Conservation (phyloP, 2,329 filamentous ascomycete species). For the Biscogniauxia marginata region DNA sequence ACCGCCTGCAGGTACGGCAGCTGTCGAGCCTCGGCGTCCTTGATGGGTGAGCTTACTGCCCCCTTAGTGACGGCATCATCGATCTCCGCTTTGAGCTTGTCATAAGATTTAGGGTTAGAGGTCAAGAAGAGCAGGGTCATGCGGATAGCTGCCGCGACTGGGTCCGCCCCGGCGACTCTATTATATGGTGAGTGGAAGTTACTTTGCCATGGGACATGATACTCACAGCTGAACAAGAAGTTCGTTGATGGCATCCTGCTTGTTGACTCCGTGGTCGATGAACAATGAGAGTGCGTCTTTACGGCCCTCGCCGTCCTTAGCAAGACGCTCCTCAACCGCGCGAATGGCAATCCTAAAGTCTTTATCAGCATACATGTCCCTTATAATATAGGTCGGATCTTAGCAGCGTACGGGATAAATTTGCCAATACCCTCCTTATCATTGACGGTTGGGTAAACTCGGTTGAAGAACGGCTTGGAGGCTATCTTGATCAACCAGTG, state of each 20-base stretch:
- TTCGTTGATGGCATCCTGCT: slow-evolving; percentile 18
- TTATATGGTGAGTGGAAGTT: background rate
- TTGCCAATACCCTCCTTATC: slow-evolving; percentile 18
- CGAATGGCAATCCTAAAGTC: slow-evolving; percentile 7
- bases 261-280: slow-evolving; percentile 15
- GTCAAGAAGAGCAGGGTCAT: slow-evolving; percentile 46
- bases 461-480: slow-evolving; percentile 13
- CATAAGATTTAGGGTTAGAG: slow-evolving; percentile 36
- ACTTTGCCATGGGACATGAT: background rate
- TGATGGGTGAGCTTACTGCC: slow-evolving; percentile 33
- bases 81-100: slow-evolving; percentile 16
- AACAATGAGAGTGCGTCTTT: slow-evolving; percentile 11
- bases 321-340: slow-evolving; percentile 9
- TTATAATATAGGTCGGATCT: background rate
- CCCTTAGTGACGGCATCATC: slow-evolving; percentile 41
- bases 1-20: slow-evolving; percentile 25
- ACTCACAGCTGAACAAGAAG: slow-evolving; percentile 19
- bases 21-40: slow-evolving; percentile 22
- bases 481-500: slow-evolving; percentile 22
- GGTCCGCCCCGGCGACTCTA: slow-evolving; percentile 47
- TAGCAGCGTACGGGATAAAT: slow-evolving; percentile 14
- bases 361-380: background rate
- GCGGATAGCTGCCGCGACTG: slow-evolving; percentile 47
- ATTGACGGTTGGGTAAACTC: slow-evolving; percentile 11
- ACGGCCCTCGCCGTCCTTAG: background rate